These are phyloP conservation scores for Mytilinidion resinicola DNA, from an alignment of 495 filamentous ascomycete genomes.

Conservation along the genomic window DNA sequence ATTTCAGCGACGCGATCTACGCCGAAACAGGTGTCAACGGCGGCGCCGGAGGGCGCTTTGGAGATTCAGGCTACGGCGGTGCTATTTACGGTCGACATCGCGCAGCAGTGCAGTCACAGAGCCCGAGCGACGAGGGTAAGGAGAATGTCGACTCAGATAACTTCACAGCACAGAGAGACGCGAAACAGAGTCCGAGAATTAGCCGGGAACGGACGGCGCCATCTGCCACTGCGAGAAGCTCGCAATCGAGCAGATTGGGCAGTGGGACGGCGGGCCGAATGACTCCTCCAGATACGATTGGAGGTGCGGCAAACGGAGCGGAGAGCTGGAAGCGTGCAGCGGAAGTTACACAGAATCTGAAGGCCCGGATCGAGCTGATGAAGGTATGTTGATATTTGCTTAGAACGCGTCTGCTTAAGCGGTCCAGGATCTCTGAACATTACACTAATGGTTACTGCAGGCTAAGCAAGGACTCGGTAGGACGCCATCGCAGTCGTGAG, in stretches of 20 bases:
- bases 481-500: conserved; percentile 14
- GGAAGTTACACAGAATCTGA: conserved; percentile 97
- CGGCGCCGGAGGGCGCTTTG: conserved; percentile 9
- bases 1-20: conserved; percentile 33
- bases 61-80: conserved; percentile 35
- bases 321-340: conserved; percentile 97
- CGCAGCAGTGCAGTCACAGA: conserved; percentile 10
- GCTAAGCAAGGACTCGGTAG: conserved; percentile 26
- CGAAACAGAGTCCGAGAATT: conserved; percentile 47
- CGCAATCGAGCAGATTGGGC: conserved; percentile 17
- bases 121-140: conserved; percentile 34
- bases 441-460: conserved; percentile 7
- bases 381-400: conserved; percentile 47
- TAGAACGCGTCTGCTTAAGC: too few species aligned
- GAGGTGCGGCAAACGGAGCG: conserved; percentile 48
- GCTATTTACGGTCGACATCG: conserved; percentile 37
- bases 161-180: not conserved
- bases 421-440: too few species aligned
- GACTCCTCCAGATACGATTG: conserved; percentile 33
- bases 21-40: conserved; percentile 8
- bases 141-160: conserved; percentile 54
- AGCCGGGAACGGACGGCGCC: conserved; percentile 35
- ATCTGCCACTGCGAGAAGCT: not conserved
- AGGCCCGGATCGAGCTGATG: conserved; percentile 90
- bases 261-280: conserved; percentile 36